Percentiles rank a stretch among this genome's conserved stretches.
Conservation (phyloP, 352 stramenopile genomes). For the Pythium brachiatum region DNA sequence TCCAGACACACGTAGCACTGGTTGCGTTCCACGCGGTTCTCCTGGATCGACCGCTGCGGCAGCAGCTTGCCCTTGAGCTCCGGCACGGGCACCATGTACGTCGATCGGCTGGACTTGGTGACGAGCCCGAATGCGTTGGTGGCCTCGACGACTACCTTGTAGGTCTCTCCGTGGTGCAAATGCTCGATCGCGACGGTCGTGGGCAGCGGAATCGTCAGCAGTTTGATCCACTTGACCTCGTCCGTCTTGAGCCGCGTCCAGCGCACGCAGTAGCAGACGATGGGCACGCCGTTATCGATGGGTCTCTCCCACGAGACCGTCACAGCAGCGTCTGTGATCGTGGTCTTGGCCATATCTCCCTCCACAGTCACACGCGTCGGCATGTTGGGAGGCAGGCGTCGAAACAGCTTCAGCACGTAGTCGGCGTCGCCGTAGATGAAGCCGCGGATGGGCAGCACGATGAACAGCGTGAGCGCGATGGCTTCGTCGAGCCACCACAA, state of each 20-base stretch:
- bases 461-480: constrained; percentile 67
- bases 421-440: constrained; percentile 84
- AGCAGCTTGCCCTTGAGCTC: constrained; percentile 67
- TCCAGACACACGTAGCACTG: constrained; percentile 79
- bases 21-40: constrained; percentile 43
- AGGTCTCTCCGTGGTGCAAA: constrained; percentile 73
- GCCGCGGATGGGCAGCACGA: constrained; percentile 73
- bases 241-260: constrained; percentile 78
- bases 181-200: constrained; percentile 59
- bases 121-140: constrained; percentile 80
- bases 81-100: constrained; percentile 81
- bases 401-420: constrained; percentile 62
- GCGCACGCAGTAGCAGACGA: constrained; percentile 82
- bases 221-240: constrained; percentile 74
- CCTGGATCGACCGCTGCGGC: constrained; percentile 37
- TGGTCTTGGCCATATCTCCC: constrained; percentile 52
- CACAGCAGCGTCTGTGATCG: constrained; percentile 51
- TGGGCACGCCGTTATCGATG: constrained; percentile 68
- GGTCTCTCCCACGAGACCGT: constrained; percentile 80
- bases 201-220: constrained; percentile 64
- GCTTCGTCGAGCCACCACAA: constrained; percentile 87
- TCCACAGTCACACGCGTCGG: constrained; percentile 78
- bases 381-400: constrained; percentile 73
- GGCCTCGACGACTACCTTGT: constrained; percentile 82
- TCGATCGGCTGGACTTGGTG: constrained; percentile 72